Evolutionary conservation across 768 basidiomycete genomes (phyloP).

Genomic region (Boletus eberwhitei): DNA sequence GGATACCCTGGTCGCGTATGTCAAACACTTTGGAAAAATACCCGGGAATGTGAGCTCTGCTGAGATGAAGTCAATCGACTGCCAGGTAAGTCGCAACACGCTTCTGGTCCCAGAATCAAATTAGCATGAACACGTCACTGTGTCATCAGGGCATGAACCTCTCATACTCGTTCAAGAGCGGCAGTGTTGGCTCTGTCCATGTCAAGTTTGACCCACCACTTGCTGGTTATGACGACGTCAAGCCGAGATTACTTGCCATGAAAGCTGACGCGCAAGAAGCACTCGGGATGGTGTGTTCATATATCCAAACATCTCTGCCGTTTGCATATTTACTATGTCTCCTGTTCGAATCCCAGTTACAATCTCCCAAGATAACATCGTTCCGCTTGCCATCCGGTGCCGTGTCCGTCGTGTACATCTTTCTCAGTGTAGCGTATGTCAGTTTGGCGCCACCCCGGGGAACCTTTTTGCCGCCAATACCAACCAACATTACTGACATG

Average conservation of each 20-base stretch:
- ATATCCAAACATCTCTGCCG: neutral
- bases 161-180: slow-evolving; percentile 53
- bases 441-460: slow-evolving; percentile 17
- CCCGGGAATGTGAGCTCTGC: slow-evolving; percentile 53
- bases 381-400: slow-evolving; percentile 49
- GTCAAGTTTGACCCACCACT: slow-evolving; percentile 72
- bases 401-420: slow-evolving; percentile 4
- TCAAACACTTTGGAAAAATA: slow-evolving; percentile 71
- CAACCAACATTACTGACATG: slow-evolving; percentile 9
- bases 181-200: slow-evolving; percentile 42
- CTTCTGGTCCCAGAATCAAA: neutral
- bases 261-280: slow-evolving; percentile 76
- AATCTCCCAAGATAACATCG: slow-evolving; percentile 55
- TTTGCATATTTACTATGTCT: neutral
- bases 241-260: slow-evolving; percentile 76
- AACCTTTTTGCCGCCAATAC: slow-evolving; percentile 15
- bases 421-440: slow-evolving; percentile 21
- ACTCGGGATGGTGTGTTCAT: slow-evolving; percentile 65
- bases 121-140: neutral
- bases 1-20: slow-evolving; percentile 82
- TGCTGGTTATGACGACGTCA: slow-evolving; percentile 74
- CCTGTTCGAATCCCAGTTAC: slow-evolving; percentile 41
- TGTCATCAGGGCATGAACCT: slow-evolving; percentile 62
- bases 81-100: slow-evolving; percentile 43
- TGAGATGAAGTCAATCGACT: slow-evolving; percentile 66